Percentiles rank a stretch among this genome's conserved stretches.
phyloP scores from a whole-genome alignment of 192 early-diverging fungal genomes.

The Kappamyces sp. region DNA sequence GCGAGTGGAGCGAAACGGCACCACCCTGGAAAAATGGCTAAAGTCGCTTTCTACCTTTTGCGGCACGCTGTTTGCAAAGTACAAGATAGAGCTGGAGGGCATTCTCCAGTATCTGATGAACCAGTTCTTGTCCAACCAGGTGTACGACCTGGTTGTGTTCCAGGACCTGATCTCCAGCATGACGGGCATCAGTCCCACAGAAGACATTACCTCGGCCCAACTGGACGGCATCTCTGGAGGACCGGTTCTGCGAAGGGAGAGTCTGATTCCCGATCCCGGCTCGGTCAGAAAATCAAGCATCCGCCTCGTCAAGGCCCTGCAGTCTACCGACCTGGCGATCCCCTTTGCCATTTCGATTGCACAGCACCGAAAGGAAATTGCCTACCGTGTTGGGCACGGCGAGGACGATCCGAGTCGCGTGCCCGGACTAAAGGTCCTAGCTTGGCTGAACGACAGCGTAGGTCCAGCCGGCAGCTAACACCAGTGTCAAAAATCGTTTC shows the following conservation, averaged over 20 bases:
- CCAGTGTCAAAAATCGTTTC: slow-evolving; percentile 45
- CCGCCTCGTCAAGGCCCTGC: slow-evolving; percentile 51
- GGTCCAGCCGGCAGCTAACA: background rate
- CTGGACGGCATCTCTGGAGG: slow-evolving; percentile 58
- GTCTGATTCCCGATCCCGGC: slow-evolving; percentile 39
- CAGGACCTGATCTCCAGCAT: slow-evolving; percentile 67
- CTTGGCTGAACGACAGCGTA: slow-evolving; percentile 53
- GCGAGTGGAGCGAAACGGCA: slow-evolving; percentile 60
- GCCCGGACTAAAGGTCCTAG: slow-evolving; percentile 52
- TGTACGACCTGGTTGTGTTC: slow-evolving; percentile 61
- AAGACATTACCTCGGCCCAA: slow-evolving; percentile 54
- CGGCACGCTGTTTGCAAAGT: slow-evolving; percentile 60
- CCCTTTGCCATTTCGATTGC: slow-evolving; percentile 57
- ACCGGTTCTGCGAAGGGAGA: slow-evolving; percentile 52
- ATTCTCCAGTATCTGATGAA: slow-evolving; percentile 60
- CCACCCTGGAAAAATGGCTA: slow-evolving; percentile 56
- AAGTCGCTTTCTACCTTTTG: slow-evolving; percentile 57
- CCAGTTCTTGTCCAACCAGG: slow-evolving; percentile 47
- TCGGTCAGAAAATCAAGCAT: slow-evolving; percentile 43
- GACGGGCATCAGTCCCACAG: slow-evolving; percentile 58
- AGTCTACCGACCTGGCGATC: slow-evolving; percentile 44
- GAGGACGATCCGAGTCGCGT: slow-evolving; percentile 2
- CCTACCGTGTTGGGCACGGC: slow-evolving; percentile 24
- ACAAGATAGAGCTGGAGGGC: slow-evolving; percentile 59
- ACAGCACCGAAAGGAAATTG: slow-evolving; percentile 48